Conservation (phyloP, 2,329 filamentous ascomycete species). For the Cercospora nicotianae region DNA sequence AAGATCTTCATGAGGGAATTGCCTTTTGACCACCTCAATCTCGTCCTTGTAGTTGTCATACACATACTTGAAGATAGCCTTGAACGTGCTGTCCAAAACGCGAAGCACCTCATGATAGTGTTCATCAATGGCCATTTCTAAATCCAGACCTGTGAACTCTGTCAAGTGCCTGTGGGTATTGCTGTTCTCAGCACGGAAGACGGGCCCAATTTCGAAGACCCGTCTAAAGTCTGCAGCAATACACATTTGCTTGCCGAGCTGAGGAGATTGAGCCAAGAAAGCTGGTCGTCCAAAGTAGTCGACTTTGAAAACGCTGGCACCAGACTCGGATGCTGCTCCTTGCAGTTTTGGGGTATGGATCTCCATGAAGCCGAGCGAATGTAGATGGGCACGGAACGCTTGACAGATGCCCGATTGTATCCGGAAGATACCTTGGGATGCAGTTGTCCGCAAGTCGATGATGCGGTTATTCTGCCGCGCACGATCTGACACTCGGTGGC, state of each 20-base stretch:
- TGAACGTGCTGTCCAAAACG: slow-evolving; percentile 76
- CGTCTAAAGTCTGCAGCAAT: slow-evolving; percentile 85
- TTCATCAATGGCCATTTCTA: slow-evolving; percentile 88
- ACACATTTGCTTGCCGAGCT: slow-evolving; percentile 89
- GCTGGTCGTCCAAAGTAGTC: slow-evolving; percentile 87
- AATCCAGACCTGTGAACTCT: slow-evolving; percentile 87
- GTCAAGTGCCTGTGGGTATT: slow-evolving; percentile 94
- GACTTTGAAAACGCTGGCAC: slow-evolving; percentile 85
- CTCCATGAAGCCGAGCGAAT: slow-evolving; percentile 78
- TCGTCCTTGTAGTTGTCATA: slow-evolving; percentile 70
- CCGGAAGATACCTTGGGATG: slow-evolving; percentile 84
- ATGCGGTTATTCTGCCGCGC: slow-evolving; percentile 77
- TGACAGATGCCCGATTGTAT: slow-evolving; percentile 78
- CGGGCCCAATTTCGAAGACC: slow-evolving; percentile 85
- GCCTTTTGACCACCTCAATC: slow-evolving; percentile 74
- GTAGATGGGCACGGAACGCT: slow-evolving; percentile 74
- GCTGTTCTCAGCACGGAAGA: slow-evolving; percentile 92
- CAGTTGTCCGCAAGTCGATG: slow-evolving; percentile 79
- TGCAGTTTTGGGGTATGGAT: slow-evolving; percentile 93
- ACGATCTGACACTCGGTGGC: slow-evolving; percentile 66
- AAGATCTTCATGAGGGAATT: slow-evolving; percentile 83
- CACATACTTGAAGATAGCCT: slow-evolving; percentile 71
- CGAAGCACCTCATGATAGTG: slow-evolving; percentile 86
- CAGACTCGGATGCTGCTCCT: slow-evolving; percentile 85
- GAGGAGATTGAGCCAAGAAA: slow-evolving; percentile 87